Base-by-base conservation (phyloP, 2,329 filamentous ascomycete genomes). In the Calonectria honghensis region DNA sequence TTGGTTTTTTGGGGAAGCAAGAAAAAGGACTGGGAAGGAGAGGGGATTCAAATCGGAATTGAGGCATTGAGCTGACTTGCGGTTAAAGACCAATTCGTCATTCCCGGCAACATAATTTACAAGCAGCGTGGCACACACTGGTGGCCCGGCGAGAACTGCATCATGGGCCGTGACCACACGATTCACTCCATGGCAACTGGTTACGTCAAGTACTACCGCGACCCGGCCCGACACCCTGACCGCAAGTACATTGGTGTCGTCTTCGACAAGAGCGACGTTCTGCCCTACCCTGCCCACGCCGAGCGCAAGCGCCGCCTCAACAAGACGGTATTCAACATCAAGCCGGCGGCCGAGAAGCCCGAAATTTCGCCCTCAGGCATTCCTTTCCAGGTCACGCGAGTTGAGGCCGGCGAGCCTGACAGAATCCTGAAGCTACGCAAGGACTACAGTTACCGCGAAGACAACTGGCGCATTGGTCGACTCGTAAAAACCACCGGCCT, bases 81-180 rank as follows among this genome's bases (percentile, higher is more conserved):
- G 59, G 54, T 63, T 20, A 54, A 82, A 96, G 94, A 96, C 84
- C 94, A 98, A 88, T 98, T 94, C 85, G 97, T 99, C 45, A 94
- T 98, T 73, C 94, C 96, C 6, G 97, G 97, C 70, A 98, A 98
- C 88, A 99, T 99, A 86, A 94, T 99, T 87, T 99, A 97, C 91
- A 96, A 95, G 84, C 97, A 99, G 86, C 94, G 96, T 82, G 97
- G 97, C 81, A 97, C 97, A 5, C 91, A 93, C 82, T 99, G 97
- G 97, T 96, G 94, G 85, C 94, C 97, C 1, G 97, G 97, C 81
- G 97, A 98, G 85, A 98, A 99, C 87, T 95, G 94, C 85, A 94
- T 93, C 81, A 96, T 98, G 89, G 97, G 97, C 66, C 94, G 97
- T 75, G 96, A 99, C 85, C 97, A 98, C 88, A 98, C 96, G 66